Base-by-base conservation (phyloP, 2,329 filamentous ascomycete genomes). In the Coleophoma crateriformis region DNA sequence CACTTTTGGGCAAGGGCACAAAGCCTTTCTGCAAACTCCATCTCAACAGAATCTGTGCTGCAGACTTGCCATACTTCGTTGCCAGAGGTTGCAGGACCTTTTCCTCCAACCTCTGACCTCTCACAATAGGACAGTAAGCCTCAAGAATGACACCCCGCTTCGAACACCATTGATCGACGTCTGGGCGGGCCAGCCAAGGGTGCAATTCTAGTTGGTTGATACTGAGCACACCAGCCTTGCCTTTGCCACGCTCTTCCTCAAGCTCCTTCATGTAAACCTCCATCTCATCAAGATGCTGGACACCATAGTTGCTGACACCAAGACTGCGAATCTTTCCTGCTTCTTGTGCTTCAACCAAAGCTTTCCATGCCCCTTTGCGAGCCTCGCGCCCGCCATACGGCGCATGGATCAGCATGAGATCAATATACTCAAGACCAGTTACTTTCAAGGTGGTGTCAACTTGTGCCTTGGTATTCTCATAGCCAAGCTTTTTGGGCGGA, bases 201-300 rank as follows among this genome's bases (percentile, higher is more conserved):
- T 96, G 91, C 11, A 96, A 71, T 69, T 96, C 91, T 68, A 87
- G 90, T 69, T 96, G 91, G 38, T 89, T 90, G 35, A 96, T 87
- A 53, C 84, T 87, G 61, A 96, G 78, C 38, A 88, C 72, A 20
- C 88, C 88, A 41, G 81, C 83, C 57, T 81, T 84, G 10, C 83
- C 84, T 50, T 73, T 70, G 1, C 82, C 76, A 40, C 78, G 76
- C 50, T 81, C 79, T 15, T 65, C 62, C 60, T 87, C 84, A 0
- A 84, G 76, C 64, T 84, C 79, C 47, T 69, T 71, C 50, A 82
- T 83, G 65, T 82, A 75, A 49, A 61, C 63, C 64, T 82, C 76
- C 32, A 85, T 68, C 64, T 85, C 80, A 43, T 81, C 71, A 3
- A 85, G 70, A 58, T 85, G 82, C 53, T 82, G 75, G 13, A 84